Percentiles rank a stretch among this genome's conserved stretches.
These are phyloP conservation scores for Uncinocarpus reesii DNA, from an alignment of 2,329 filamentous ascomycete species.

Conservation along the genomic window DNA sequence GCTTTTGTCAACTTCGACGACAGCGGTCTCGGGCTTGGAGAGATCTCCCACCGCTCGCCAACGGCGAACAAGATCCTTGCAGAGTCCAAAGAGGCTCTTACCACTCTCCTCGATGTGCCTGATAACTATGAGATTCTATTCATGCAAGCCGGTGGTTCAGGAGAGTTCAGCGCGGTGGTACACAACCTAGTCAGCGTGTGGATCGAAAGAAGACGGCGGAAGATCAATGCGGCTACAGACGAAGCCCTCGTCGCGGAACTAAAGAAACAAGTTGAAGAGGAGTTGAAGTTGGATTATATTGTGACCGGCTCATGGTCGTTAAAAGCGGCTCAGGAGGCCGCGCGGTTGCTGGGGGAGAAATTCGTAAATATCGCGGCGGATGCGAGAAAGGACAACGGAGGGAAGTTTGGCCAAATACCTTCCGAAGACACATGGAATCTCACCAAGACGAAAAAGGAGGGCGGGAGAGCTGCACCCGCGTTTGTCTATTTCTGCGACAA, in stretches of 20 bases:
- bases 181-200: conserved; percentile 79
- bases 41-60: conserved; percentile 79
- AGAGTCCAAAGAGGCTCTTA: conserved; percentile 63
- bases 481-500: conserved; percentile 89
- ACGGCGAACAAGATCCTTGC: conserved; percentile 70
- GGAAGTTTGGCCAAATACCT: conserved; percentile 80
- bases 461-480: conserved; percentile 41
- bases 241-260: conserved; percentile 51
- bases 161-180: conserved; percentile 71
- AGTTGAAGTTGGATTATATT: conserved; percentile 78
- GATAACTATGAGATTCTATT: conserved; percentile 80
- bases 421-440: conserved; percentile 66
- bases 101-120: conserved; percentile 67
- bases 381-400: conserved; percentile 50
- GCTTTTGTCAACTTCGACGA: conserved; percentile 72
- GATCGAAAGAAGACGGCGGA: conserved; percentile 58
- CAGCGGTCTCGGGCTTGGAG: conserved; percentile 74
- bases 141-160: conserved; percentile 76
- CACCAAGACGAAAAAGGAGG: conserved; percentile 49
- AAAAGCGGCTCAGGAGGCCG: conserved; percentile 78
- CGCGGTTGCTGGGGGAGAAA: conserved; percentile 63
- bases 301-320: conserved; percentile 85
- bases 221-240: conserved; percentile 47
- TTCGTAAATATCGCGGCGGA: conserved; percentile 69
- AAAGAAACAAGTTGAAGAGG: conserved; percentile 53